A percentile compares a stretch with the other conserved stretches of the same genome.
phyloP scores from a whole-genome alignment of 352 stramenopile genomes.

The Phytopythium oedochilum region DNA sequence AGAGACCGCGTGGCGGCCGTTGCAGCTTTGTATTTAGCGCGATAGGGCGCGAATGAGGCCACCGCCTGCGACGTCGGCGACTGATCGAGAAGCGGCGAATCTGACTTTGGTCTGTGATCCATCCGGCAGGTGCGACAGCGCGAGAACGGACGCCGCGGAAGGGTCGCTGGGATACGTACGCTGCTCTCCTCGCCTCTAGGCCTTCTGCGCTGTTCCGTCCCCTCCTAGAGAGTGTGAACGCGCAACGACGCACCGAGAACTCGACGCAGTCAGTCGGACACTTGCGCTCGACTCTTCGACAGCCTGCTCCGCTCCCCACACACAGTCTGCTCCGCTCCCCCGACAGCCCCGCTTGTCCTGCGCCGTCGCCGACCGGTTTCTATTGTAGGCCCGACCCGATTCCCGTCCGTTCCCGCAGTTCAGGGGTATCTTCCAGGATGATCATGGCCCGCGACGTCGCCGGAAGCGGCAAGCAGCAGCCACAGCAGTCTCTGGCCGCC shows the following conservation, averaged over 20 bases:
- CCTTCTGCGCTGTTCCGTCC: neutral
- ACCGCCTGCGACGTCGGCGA: neutral
- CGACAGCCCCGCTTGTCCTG: neutral
- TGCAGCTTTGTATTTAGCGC: neutral
- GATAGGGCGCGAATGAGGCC: neutral
- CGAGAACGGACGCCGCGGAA: conserved; percentile 4
- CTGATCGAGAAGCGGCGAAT: neutral
- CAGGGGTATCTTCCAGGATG: conserved; percentile 8
- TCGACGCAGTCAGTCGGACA: neutral
- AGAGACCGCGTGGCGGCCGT: neutral
- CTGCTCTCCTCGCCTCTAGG: neutral
- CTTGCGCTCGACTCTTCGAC: neutral
- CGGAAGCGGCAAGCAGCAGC: conserved; percentile 4
- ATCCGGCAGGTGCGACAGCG: neutral
- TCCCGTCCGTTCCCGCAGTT: too few species aligned
- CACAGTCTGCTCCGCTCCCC: neutral
- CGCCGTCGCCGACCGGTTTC: neutral
- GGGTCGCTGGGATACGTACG: conserved; percentile 4
- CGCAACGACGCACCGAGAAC: neutral
- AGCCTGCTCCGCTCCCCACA: too few species aligned
- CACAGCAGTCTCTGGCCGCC: conserved; percentile 4
- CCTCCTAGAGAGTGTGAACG: too few species aligned
- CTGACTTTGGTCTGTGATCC: neutral
- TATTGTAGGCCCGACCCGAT: neutral
- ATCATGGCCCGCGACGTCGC: conserved; percentile 12